phyloP scores from a whole-genome alignment of 345 rosid species.

The Abelmoschus esculentus region DNA sequence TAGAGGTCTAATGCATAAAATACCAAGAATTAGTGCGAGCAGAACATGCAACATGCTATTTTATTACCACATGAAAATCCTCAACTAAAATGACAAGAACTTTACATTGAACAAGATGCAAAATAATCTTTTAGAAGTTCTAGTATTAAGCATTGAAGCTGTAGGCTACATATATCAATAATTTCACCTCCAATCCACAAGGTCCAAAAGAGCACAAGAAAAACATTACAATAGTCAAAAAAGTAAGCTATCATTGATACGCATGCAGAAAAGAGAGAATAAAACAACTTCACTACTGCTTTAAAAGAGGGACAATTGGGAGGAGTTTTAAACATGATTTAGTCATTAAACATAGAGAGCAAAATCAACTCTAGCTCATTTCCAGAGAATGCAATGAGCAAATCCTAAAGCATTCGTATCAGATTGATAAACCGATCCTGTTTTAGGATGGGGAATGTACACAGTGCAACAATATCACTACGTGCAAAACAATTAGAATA shows the following conservation, averaged over 20 bases:
- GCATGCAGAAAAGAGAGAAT: not conserved
- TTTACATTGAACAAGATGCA: not conserved
- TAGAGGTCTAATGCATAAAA: not conserved
- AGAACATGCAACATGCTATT: not conserved
- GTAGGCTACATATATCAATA: not conserved
- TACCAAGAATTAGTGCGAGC: not conserved
- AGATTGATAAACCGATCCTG: not conserved
- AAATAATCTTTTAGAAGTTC: not conserved
- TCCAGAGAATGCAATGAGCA: constrained; percentile 13
- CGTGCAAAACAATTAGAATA: constrained; percentile 9
- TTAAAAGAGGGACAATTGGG: not conserved
- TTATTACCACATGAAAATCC: not conserved
- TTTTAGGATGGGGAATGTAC: not conserved
- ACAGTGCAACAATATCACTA: not conserved
- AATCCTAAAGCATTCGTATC: not conserved
- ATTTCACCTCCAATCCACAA: not conserved
- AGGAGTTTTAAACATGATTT: not conserved
- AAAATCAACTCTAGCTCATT: not conserved
- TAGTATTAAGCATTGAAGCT: not conserved
- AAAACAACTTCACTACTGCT: not conserved
- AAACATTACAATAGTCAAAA: not conserved
- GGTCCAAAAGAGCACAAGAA: constrained; percentile 1
- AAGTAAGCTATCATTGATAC: not conserved
- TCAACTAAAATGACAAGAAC: not conserved
- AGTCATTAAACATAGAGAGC: not conserved